phyloP scores from a whole-genome alignment of 192 early-diverging fungal species.

The Entomortierella lignicola region DNA sequence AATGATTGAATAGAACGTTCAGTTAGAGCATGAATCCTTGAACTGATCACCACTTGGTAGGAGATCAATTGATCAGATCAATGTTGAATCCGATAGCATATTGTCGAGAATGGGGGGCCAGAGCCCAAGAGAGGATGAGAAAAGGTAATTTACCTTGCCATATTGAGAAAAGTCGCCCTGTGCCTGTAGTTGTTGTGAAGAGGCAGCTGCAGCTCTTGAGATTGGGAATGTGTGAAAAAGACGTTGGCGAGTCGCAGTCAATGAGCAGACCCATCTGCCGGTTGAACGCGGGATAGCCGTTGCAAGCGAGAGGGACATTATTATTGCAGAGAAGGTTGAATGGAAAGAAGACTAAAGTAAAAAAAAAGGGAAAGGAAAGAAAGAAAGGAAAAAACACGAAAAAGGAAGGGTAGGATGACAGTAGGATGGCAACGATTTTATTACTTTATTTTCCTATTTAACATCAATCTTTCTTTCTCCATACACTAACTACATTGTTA shows the following conservation, averaged over 20 bases:
- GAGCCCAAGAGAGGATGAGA: background rate
- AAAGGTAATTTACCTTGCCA: constrained; percentile 40
- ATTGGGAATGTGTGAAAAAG: constrained; percentile 42
- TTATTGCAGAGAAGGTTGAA: constrained; percentile 1
- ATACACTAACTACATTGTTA: too few relatives aligned
- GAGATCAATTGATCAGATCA: constrained; percentile 1
- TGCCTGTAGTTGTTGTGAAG: constrained; percentile 26
- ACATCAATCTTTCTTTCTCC: too few relatives aligned
- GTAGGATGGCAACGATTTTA: background rate
- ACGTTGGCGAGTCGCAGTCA: constrained; percentile 51
- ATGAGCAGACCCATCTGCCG: constrained; percentile 51
- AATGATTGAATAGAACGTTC: too few relatives aligned
- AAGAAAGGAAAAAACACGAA: background rate
- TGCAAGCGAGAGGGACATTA: constrained; percentile 52
- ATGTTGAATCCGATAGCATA: too few relatives aligned
- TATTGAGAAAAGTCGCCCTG: constrained; percentile 43
- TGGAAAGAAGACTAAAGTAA: constrained; percentile 1
- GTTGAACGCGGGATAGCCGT: constrained; percentile 48
- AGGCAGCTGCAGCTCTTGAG: constrained; percentile 21
- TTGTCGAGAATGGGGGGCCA: too few relatives aligned
- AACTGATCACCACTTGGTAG: too few relatives aligned
- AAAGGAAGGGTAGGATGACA: constrained; percentile 5
- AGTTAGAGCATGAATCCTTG: too few relatives aligned
- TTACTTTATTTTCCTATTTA: too few relatives aligned
- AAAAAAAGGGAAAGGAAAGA: constrained; percentile 2